Evolutionary conservation across 441 rosid genomes (phyloP).

Genomic region (Mallotus japonicus): DNA sequence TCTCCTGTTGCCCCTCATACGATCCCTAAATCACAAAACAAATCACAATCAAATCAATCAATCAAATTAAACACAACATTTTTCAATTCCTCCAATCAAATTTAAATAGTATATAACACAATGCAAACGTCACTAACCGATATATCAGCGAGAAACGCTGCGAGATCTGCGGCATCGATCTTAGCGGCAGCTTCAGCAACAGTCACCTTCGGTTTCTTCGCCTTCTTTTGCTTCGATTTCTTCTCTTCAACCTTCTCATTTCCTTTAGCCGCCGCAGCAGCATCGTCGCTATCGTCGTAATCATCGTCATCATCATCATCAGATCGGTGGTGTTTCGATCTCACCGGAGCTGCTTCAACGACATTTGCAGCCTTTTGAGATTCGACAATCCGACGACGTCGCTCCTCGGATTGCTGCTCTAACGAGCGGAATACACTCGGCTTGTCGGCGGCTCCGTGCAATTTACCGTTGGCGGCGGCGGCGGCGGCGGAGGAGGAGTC

Average conservation of each 20-base stretch:
- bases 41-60: too few species aligned
- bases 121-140: too few species aligned
- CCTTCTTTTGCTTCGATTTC: slow-evolving; percentile 72
- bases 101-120: too few species aligned
- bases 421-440: slow-evolving; percentile 51
- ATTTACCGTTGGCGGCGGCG: slow-evolving; percentile 6
- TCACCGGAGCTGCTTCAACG: slow-evolving; percentile 23
- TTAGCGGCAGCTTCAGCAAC: slow-evolving; percentile 75
- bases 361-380: slow-evolving; percentile 40
- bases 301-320: slow-evolving; percentile 40
- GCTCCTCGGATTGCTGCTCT: slow-evolving; percentile 63
- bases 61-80: too few species aligned
- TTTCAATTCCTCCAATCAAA: too few species aligned
- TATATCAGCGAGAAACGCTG: slow-evolving; percentile 58
- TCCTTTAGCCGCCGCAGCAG: slow-evolving; percentile 29
- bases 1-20: too few species aligned
- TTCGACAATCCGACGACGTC: slow-evolving; percentile 48
- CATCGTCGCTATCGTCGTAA: slow-evolving; percentile 45
- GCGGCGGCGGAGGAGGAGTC: slow-evolving; percentile 26
- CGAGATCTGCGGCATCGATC: slow-evolving; percentile 68
- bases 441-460: slow-evolving; percentile 38
- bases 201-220: slow-evolving; percentile 79
- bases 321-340: slow-evolving; percentile 54
- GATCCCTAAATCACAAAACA: too few species aligned
- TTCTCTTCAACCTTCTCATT: slow-evolving; percentile 44